Evolutionary conservation across 139 green algal species (phyloP).

Genomic region (Coccomyxa sp.): DNA sequence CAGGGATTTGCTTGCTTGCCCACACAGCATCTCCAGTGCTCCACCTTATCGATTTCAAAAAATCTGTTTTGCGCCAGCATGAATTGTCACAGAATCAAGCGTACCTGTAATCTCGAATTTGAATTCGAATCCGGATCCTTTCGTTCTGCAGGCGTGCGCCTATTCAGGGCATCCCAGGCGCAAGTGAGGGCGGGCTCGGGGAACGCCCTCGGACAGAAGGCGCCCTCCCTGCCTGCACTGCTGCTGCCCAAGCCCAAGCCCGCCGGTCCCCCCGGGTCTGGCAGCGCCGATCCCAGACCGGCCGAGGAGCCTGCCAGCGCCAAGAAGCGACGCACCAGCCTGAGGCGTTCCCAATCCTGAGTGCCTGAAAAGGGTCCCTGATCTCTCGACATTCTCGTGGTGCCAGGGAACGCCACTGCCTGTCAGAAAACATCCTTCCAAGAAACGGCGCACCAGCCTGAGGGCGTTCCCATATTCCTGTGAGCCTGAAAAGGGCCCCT

Average conservation of each 20-base stretch:
- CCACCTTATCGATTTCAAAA: not conserved
- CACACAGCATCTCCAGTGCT: not conserved
- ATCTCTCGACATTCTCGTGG: too few relatives aligned
- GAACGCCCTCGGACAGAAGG: not conserved
- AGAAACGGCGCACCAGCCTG: too few relatives aligned
- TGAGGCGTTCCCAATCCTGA: not conserved
- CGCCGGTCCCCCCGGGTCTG: too few relatives aligned
- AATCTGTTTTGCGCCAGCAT: not conserved
- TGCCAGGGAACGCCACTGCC: too few relatives aligned
- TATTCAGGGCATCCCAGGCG: not conserved
- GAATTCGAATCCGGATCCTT: not conserved
- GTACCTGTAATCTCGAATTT: not conserved
- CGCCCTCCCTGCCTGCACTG: not conserved
- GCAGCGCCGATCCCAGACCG: not conserved
- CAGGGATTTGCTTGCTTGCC: not conserved
- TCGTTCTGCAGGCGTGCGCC: not conserved
- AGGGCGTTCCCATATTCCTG: too few relatives aligned
- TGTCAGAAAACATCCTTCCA: too few relatives aligned
- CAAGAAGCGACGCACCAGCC: not conserved
- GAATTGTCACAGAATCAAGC: not conserved
- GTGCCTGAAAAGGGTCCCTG: too few relatives aligned
- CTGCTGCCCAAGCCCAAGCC: not conserved
- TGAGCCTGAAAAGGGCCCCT: too few relatives aligned
- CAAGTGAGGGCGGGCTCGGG: not conserved
- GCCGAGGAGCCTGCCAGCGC: not conserved